Conservation (phyloP, 768 basidiomycete species). For the Xerocomus potaroensis region DNA sequence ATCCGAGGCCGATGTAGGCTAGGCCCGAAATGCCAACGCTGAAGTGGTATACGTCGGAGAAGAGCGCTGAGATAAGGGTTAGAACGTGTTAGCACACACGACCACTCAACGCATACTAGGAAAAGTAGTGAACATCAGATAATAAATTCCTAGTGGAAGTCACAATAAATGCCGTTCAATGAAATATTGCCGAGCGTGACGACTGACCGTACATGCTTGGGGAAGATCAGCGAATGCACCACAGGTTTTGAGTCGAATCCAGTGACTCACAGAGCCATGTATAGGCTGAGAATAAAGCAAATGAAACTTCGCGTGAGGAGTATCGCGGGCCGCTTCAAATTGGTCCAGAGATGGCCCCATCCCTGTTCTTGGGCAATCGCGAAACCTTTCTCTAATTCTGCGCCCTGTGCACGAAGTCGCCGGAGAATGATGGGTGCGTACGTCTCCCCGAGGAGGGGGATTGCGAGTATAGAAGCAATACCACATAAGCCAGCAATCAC, state of each 20-base stretch:
- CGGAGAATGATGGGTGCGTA: constrained; percentile 67
- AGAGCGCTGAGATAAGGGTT: constrained; percentile 33
- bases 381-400: constrained; percentile 44
- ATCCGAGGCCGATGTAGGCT: constrained; percentile 48
- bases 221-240: neutral
- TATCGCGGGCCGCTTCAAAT: constrained; percentile 55
- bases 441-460: constrained; percentile 68
- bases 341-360: constrained; percentile 51
- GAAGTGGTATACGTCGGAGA: constrained; percentile 49
- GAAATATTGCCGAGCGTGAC: neutral
- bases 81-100: neutral
- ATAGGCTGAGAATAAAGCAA: constrained; percentile 68
- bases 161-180: constrained; percentile 6
- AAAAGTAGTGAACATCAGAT: constrained; percentile 70
- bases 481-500: constrained; percentile 44
- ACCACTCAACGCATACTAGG: constrained; percentile 35
- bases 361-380: constrained; percentile 20
- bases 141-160: constrained; percentile 54
- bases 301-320: constrained; percentile 59
- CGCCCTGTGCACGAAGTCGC: constrained; percentile 35
- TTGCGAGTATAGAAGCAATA: constrained; percentile 42
- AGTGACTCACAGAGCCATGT: constrained; percentile 63
- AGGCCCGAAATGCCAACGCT: constrained; percentile 49
- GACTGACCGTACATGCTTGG: constrained; percentile 54
- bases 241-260: neutral